Base-by-base conservation (phyloP, 2,329 filamentous ascomycete genomes). In the Albifimbria verrucaria region DNA sequence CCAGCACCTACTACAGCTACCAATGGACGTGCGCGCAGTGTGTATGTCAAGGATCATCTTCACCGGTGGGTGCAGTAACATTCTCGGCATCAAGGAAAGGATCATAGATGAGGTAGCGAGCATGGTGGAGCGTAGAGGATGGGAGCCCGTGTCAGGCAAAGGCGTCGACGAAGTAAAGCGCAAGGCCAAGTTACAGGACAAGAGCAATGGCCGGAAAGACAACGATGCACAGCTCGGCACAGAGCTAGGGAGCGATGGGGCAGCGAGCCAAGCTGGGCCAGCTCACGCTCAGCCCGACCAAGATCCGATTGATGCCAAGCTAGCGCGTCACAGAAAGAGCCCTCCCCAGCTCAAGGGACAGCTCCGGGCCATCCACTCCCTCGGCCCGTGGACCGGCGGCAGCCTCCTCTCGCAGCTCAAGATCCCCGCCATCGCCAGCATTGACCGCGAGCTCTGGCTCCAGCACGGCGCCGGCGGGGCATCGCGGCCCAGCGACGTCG, bases 11-110 rank as follows among this genome's bases (percentile, higher is more conserved):
- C 77, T 95, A 1, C 79, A 83, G 7, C 77, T 97, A 1, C 89
- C 92, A 0, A 74, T 93, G 4, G 94, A 99, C 68, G 85, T 92
- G 4, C 85, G 94, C 22, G 87, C 89, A 1, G 73, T 87, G 4
- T 97, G 93, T 69, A 94, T 97, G 85, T 86, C 92, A 1, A 88
- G 93, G 39, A 89, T 97, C 45, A 77, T 96, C 17, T 89, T 99
- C 64, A 88, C 87, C 0, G 94, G 94, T 26, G 91, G 91, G 2
- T 88, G 88, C 47, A 85, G 91, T 6, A 81, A 81, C 23, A 85
- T 97, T 9, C 81, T 92, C 1, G 94, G 94, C 1, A 73, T 99
- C 23, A 91, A 90, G 59, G 78, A 80, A 22, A 84, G 93, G 23
- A 79, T 96, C 36, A 72, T 96, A 26, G 81, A 88, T 52, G 92